phyloP scores from a whole-genome alignment of 2,329 filamentous ascomycete species.

The Catunica adiposa region DNA sequence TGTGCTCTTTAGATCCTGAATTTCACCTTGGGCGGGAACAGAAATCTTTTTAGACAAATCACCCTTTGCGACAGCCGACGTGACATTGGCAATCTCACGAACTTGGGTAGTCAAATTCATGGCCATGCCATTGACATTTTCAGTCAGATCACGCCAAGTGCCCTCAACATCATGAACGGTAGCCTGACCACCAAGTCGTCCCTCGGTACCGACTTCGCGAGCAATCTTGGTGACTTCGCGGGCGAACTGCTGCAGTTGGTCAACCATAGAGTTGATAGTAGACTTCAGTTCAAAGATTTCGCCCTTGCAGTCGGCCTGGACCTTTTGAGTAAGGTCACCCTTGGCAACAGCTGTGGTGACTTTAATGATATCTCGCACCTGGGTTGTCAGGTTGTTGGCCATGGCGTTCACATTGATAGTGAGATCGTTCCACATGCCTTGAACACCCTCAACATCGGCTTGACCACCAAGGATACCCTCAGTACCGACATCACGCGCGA shows the following conservation, averaged over 20 bases:
- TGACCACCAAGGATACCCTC: constrained; percentile 71
- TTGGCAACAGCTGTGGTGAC: constrained; percentile 56
- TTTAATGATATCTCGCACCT: constrained; percentile 88
- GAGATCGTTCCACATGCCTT: constrained; percentile 79
- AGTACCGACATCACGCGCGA: constrained; percentile 69
- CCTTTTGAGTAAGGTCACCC: constrained; percentile 91
- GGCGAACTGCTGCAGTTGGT: constrained; percentile 90
- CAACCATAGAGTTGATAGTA: constrained; percentile 98
- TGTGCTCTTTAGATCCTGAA: constrained; percentile 85
- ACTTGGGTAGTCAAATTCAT: constrained; percentile 97
- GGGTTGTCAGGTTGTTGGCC: constrained; percentile 73
- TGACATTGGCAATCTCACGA: constrained; percentile 91
- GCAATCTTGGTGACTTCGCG: constrained; percentile 94
- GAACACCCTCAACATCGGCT: constrained; percentile 66
- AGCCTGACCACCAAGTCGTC: constrained; percentile 82
- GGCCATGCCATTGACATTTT: constrained; percentile 96
- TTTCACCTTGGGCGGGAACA: constrained; percentile 85
- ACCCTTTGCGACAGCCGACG: constrained; percentile 83
- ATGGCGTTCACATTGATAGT: constrained; percentile 79
- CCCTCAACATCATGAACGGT: constrained; percentile 92
- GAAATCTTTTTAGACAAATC: constrained; percentile 94
- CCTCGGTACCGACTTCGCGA: constrained; percentile 90
- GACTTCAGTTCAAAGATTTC: constrained; percentile 92
- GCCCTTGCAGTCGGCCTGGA: constrained; percentile 80
- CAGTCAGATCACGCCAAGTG: constrained; percentile 90